phyloP scores from a whole-genome alignment of 768 basidiomycete genomes.

The Pleurotus ostreatus region DNA sequence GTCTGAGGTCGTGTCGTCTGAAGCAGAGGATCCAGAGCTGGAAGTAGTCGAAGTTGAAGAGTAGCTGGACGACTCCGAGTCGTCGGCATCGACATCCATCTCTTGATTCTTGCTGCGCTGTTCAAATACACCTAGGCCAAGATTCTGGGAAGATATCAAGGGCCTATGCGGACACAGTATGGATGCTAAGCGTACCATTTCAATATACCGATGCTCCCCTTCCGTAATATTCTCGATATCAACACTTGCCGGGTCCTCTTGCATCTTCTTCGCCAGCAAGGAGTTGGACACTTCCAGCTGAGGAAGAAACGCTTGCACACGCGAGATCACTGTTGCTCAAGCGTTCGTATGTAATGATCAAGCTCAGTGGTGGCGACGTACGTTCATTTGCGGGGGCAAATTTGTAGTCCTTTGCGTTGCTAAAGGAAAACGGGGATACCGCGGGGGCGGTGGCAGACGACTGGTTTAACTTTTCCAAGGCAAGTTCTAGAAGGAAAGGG shows the following conservation, averaged over 20 bases:
- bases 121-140: constrained; percentile 63
- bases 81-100: constrained; percentile 12
- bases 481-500: neutral
- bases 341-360: neutral
- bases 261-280: constrained; percentile 39
- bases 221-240: constrained; percentile 63
- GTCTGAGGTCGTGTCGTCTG: neutral
- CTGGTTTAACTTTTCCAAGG: constrained; percentile 4
- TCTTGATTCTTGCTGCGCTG: constrained; percentile 14
- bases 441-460: neutral
- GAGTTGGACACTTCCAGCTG: constrained; percentile 63
- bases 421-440: neutral
- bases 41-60: constrained; percentile 1
- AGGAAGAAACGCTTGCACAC: constrained; percentile 66
- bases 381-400: neutral
- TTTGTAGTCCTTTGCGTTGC: neutral
- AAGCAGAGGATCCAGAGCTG: neutral
- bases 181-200: constrained; percentile 46
- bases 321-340: constrained; percentile 51
- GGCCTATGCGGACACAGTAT: neutral
- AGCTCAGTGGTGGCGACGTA: neutral
- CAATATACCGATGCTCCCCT: constrained; percentile 50
- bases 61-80: constrained; percentile 23
- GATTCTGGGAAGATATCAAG: constrained; percentile 37
- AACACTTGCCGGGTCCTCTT: constrained; percentile 51